Conservation (phyloP, 306 rosid genomes). For the Quercus aquifolioides region DNA sequence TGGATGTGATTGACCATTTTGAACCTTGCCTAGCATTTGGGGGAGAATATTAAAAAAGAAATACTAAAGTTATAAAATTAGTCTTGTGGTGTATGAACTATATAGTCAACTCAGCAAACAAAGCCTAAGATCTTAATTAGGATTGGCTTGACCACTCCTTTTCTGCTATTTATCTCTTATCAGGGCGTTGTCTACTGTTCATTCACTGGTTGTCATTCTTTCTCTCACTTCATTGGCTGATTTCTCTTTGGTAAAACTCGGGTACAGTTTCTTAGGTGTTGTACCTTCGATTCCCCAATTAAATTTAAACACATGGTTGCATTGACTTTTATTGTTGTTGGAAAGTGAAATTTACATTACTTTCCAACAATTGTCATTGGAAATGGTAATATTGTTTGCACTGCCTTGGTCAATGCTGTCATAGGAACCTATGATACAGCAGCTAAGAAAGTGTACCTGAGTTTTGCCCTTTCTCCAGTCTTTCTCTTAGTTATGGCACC, state of each 20-base stretch:
- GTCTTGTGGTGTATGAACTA: background rate
- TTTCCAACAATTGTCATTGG: no score
- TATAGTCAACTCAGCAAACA: background rate
- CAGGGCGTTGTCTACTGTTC: background rate
- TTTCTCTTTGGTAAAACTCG: no score
- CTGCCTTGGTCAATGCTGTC: no score
- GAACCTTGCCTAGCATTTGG: conserved; percentile 9
- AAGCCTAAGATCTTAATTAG: background rate
- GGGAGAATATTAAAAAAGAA: background rate
- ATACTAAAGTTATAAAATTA: background rate
- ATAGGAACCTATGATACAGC: no score
- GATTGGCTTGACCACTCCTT: background rate
- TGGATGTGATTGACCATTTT: conserved; percentile 7
- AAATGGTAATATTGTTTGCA: no score
- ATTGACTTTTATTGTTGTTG: no score
- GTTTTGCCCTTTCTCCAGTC: background rate
- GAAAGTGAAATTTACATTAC: no score
- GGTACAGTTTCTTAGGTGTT: no score
- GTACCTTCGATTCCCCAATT: no score
- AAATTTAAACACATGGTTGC: no score
- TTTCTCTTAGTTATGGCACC: background rate
- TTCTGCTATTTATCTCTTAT: background rate
- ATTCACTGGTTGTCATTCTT: background rate
- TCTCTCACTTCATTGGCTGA: background rate
- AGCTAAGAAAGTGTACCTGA: no score